Percentiles rank a stretch among this genome's conserved stretches.
These are phyloP conservation scores for Haberlea rhodopensis DNA, from an alignment of 257 asterid species.

Conservation along the genomic window DNA sequence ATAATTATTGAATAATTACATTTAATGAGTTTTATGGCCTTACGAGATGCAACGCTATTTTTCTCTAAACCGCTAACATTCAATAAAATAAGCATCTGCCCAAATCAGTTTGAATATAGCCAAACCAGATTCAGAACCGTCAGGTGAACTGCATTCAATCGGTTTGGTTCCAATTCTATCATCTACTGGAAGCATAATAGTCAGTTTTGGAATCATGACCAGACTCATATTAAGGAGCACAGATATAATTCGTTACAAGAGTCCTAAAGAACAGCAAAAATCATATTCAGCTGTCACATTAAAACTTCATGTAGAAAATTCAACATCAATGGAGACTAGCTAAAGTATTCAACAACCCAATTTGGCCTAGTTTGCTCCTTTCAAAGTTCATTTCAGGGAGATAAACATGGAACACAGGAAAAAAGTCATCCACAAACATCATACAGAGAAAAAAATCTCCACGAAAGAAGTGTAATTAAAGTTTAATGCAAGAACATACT, in stretches of 20 bases:
- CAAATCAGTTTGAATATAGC: no score
- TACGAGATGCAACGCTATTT: background rate
- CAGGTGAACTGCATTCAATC: background rate
- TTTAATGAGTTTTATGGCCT: background rate
- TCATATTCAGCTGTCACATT: conserved; percentile 1
- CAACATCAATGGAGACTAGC: background rate
- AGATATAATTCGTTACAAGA: conserved; percentile 16
- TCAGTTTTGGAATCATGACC: background rate
- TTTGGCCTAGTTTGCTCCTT: no score
- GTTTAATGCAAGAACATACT: conserved; percentile 49
- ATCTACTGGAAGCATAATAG: no score
- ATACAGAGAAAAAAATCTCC: no score
- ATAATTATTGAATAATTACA: background rate
- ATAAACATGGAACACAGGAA: no score
- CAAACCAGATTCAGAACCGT: no score
- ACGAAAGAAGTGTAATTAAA: conserved; percentile 3
- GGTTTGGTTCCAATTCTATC: no score
- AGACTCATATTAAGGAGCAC: no score
- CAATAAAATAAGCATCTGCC: no score
- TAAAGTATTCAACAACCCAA: conserved; percentile 18
- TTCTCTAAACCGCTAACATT: background rate
- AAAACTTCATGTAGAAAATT: conserved; percentile 7
- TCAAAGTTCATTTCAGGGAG: no score
- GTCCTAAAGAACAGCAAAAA: conserved; percentile 15
- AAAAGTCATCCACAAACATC: no score